A percentile compares a stretch with the other conserved stretches of the same genome.
phyloP scores from a whole-genome alignment of 345 rosid species.

The Eutrema yunnanense region DNA sequence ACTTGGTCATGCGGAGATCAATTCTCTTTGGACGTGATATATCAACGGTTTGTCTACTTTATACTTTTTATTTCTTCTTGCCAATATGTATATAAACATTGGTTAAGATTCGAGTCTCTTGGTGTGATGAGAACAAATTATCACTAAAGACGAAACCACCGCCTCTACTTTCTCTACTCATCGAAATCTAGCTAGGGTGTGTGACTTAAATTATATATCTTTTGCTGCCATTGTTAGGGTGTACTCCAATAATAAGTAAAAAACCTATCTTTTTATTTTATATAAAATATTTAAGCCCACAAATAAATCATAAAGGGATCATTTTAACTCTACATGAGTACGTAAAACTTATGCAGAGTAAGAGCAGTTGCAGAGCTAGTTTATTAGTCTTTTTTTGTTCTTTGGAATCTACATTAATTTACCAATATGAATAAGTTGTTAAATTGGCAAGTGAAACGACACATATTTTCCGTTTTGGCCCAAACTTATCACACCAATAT shows the following conservation, averaged over 20 bases:
- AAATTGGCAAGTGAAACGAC: too few species aligned
- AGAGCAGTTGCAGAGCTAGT: too few species aligned
- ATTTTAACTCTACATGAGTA: background rate
- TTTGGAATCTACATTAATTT: too few species aligned
- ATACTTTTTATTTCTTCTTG: background rate
- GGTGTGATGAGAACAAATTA: background rate
- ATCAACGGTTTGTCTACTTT: slow-evolving; percentile 16
- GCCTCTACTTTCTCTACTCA: background rate
- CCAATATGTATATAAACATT: background rate
- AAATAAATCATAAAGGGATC: background rate
- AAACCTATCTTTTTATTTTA: background rate
- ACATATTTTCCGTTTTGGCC: too few species aligned
- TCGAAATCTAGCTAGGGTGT: background rate
- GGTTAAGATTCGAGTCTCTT: background rate
- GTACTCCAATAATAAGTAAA: too few species aligned
- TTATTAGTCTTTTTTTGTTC: too few species aligned
- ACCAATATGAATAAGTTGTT: too few species aligned
- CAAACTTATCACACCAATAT: too few species aligned
- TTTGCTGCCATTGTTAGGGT: background rate
- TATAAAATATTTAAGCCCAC: background rate
- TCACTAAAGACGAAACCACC: background rate
- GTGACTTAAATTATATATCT: background rate
- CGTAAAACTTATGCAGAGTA: too few species aligned
- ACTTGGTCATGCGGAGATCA: background rate
- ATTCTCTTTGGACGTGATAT: slow-evolving; percentile 9